phyloP scores from a whole-genome alignment of 2,329 filamentous ascomycete genomes.

The Orbilia brochopaga region DNA sequence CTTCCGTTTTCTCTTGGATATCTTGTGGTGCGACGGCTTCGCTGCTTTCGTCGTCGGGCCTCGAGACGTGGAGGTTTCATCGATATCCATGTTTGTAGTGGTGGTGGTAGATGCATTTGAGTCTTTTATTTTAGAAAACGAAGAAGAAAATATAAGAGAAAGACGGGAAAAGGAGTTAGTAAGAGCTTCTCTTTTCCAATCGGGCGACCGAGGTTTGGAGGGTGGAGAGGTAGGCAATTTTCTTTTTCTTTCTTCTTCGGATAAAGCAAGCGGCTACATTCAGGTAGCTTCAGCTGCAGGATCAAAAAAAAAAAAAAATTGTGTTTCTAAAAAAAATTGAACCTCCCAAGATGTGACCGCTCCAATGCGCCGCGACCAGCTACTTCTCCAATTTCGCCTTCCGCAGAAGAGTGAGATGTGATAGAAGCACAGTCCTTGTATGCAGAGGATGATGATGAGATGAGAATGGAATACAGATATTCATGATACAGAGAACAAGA shows the following conservation, averaged over 20 bases:
- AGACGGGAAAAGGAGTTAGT: constrained; percentile 44
- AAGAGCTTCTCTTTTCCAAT: constrained; percentile 41
- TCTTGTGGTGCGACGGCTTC: constrained; percentile 23
- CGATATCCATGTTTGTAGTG: constrained; percentile 44
- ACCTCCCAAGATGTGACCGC: constrained; percentile 43
- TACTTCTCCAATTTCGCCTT: constrained; percentile 43
- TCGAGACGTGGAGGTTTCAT: constrained; percentile 31
- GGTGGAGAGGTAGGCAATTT: constrained; percentile 36
- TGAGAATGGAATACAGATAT: constrained; percentile 5
- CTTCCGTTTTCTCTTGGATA: constrained; percentile 41
- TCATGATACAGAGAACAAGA: constrained; percentile 7
- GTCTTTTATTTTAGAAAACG: constrained; percentile 42
- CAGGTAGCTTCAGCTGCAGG: constrained; percentile 50
- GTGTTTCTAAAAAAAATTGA: constrained; percentile 7
- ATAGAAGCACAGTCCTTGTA: constrained; percentile 47
- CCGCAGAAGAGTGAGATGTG: constrained; percentile 28
- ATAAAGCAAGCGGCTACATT: constrained; percentile 50
- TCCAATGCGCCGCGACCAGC: constrained; percentile 49
- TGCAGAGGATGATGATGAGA: constrained; percentile 25
- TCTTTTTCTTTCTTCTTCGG: constrained; percentile 17
- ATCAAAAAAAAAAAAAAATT: constrained; percentile 39
- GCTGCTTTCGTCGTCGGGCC: constrained; percentile 36
- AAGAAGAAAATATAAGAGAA: constrained; percentile 51
- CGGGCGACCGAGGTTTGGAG: constrained; percentile 34
- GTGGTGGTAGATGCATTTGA: constrained; percentile 32